Conservation (phyloP, 257 asterid genomes). For the Nicotiana noctiflora region DNA sequence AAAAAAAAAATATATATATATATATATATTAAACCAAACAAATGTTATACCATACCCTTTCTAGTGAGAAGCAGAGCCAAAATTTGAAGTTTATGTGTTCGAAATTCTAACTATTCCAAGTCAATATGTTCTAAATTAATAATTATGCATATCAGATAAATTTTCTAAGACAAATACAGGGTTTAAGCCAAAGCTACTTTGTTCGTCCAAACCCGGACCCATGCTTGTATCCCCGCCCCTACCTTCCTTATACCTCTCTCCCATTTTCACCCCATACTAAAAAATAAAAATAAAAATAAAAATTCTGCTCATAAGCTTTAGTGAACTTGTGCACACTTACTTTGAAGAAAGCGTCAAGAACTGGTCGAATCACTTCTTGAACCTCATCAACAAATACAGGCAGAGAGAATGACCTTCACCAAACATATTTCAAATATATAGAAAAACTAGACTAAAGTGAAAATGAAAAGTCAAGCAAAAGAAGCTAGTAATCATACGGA, state of each 20-base stretch:
- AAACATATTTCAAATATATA: constrained; percentile 2
- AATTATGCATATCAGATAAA: no score
- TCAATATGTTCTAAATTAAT: background rate
- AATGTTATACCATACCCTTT: background rate
- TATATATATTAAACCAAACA: background rate
- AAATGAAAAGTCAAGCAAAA: background rate
- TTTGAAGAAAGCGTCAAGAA: constrained; percentile 73
- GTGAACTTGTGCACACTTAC: constrained; percentile 33
- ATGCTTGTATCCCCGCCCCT: background rate
- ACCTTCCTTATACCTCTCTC: background rate
- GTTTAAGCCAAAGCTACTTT: no score
- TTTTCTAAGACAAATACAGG: no score
- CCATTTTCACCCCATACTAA: background rate
- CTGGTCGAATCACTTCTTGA: constrained; percentile 82
- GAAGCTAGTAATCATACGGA: constrained; percentile 45
- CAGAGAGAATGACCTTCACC: constrained; percentile 61
- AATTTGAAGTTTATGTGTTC: background rate
- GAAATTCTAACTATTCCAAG: background rate
- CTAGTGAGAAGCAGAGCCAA: background rate
- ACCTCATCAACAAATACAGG: constrained; percentile 91
- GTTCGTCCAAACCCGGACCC: no score
- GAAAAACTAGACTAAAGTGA: background rate
- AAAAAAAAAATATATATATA: no score
- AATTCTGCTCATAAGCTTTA: background rate
- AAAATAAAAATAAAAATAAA: no score